A percentile compares a stretch with the other conserved stretches of the same genome.
Evolutionary conservation across 202 grass and related monocot genomes (phyloP).

Genomic region (Setaria italica): DNA sequence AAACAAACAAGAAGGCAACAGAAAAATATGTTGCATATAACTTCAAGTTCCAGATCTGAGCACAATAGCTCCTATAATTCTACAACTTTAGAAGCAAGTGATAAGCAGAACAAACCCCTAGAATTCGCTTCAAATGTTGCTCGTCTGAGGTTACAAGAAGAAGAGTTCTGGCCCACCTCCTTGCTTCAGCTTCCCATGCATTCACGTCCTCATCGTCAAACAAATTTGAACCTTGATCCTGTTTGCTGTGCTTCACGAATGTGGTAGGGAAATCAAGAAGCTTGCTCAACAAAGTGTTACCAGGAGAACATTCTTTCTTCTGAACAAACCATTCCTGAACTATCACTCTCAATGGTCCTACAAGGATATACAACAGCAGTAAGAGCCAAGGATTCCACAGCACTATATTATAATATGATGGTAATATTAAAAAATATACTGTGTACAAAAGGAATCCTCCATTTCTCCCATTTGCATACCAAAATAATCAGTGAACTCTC

Average conservation of each 20-base stretch:
- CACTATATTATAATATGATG: neutral
- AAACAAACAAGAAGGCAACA: slow-evolving; percentile 5
- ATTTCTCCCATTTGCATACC: slow-evolving; percentile 54
- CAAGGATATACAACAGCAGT: slow-evolving; percentile 36
- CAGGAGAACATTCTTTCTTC: slow-evolving; percentile 53
- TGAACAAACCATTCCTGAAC: slow-evolving; percentile 81
- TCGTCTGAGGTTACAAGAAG: slow-evolving; percentile 75
- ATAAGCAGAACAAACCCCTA: slow-evolving; percentile 62
- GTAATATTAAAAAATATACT: slow-evolving; percentile 31
- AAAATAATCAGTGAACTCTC: slow-evolving; percentile 83
- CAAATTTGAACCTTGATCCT: slow-evolving; percentile 47
- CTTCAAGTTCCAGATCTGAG: slow-evolving; percentile 12
- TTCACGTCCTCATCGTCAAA: slow-evolving; percentile 91
- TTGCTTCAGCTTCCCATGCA: slow-evolving; percentile 88
- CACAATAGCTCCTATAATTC: slow-evolving; percentile 12
- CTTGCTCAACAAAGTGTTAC: slow-evolving; percentile 64
- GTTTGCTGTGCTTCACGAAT: slow-evolving; percentile 57
- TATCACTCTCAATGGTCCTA: slow-evolving; percentile 71
- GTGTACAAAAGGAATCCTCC: slow-evolving; percentile 26
- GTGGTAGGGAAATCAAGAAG: slow-evolving; percentile 76
- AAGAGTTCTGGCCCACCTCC: slow-evolving; percentile 87
- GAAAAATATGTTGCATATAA: slow-evolving; percentile 9
- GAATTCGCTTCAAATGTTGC: slow-evolving; percentile 65
- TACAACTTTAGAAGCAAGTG: slow-evolving; percentile 40
- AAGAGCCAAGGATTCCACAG: slow-evolving; percentile 4